Base-by-base conservation (phyloP, 2,329 filamentous ascomycete species). In the Cordyceps militaris region DNA sequence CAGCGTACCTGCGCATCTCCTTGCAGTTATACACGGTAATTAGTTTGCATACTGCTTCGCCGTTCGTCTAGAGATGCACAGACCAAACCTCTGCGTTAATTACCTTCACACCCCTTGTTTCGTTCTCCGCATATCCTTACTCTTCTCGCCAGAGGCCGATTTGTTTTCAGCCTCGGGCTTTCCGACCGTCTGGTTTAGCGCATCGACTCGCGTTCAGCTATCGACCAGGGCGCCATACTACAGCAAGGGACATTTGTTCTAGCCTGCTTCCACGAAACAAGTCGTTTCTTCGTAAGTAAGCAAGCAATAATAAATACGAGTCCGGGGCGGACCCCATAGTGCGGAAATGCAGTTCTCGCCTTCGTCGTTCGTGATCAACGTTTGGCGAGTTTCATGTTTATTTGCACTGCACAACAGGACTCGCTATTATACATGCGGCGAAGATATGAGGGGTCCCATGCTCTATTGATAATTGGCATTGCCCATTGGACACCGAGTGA, bases 221-320 rank as follows among this genome's bases (percentile, higher is more conserved):
- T 46, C 16, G 23, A 32, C 21, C 23, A 16, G 28, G 42, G 23
- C 30, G 13, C 11, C 9, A 23, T 44, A 19, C 6, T 11, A 28
- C 24, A 34, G 40, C 32, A 14, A 23, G 43, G 53, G 43, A 16
- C 10, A 13, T 51, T 42, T 40, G 32, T 56, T 48, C 53, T 56
- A 56, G 43, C 43, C 26, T 30, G 24, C 51, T 54, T 54, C 30
- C 28, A 54, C 23, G n/a, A 44, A 53, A 53, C 50, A 54, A 48
- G 36, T n/a, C 40, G 28, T 19, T 44, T 32, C 8, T 16, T n/a
- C 34, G 21, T 42, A 6, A 4, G 47, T 49, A 21, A 36, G 49
- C 30, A 30, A 36, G 13, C 11, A 21, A 38, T 38, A 44, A 32
- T 32, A 10, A 32, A 32, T 32, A 32, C 38, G n/a, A 40, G 8